Conservation (phyloP, 306 rosid genomes). For the Arachis hypogaea region DNA sequence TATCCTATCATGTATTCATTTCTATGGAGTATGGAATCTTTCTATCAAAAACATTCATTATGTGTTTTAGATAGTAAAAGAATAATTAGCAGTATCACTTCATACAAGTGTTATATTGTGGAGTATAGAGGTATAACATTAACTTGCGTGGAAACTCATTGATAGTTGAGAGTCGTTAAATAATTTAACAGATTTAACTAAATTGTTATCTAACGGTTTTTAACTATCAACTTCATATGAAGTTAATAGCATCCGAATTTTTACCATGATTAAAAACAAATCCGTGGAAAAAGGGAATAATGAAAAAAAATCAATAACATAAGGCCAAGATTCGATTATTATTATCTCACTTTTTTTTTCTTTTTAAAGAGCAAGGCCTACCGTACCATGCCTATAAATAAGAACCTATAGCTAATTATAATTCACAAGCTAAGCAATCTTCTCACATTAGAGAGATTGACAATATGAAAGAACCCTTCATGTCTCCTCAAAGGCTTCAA, state of each 20-base stretch:
- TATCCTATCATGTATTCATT: background rate
- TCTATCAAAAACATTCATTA: background rate
- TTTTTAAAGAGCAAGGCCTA: constrained; percentile 23
- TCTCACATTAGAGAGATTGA: background rate
- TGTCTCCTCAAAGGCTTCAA: constrained; percentile 49
- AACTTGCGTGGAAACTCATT: too few relatives aligned
- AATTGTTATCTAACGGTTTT: too few relatives aligned
- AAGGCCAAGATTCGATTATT: constrained; percentile 22
- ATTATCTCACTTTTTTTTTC: background rate
- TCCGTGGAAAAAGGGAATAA: background rate
- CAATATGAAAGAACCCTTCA: constrained; percentile 20
- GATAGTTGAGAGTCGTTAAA: too few relatives aligned
- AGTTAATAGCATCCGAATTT: too few relatives aligned
- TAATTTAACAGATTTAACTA: too few relatives aligned
- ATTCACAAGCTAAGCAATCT: background rate
- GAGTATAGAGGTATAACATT: too few relatives aligned
- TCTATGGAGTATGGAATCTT: background rate
- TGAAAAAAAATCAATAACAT: background rate
- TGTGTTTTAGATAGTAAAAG: too few relatives aligned
- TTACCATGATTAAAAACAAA: constrained; percentile 11
- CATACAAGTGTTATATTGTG: too few relatives aligned
- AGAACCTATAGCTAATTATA: background rate
- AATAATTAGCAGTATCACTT: too few relatives aligned
- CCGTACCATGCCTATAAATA: constrained; percentile 41
- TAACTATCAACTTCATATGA: too few relatives aligned